Evolutionary conservation across 106 monocot species (phyloP).

Genomic region (Hemerocallis citrina): DNA sequence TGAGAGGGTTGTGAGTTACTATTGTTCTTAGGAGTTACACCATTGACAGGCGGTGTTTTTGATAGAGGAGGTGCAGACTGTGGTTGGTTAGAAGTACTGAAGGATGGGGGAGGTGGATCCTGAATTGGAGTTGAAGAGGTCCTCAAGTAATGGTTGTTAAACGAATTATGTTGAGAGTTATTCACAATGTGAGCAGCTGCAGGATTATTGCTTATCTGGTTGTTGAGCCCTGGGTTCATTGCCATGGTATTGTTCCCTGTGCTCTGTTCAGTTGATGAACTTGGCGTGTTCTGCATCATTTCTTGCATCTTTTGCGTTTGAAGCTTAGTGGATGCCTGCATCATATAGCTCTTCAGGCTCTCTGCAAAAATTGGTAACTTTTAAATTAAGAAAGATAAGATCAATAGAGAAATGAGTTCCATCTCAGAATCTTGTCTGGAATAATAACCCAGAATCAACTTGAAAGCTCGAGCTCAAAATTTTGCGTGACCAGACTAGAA

Average conservation of each 20-base stretch:
- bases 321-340: slow-evolving; percentile 17
- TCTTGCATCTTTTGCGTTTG: slow-evolving; percentile 23
- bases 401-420: too few relatives aligned
- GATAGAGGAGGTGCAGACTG: background rate
- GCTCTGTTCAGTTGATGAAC: slow-evolving; percentile 25
- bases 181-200: background rate
- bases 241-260: slow-evolving; percentile 13
- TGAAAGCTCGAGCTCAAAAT: too few relatives aligned
- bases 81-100: background rate
- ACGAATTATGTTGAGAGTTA: background rate
- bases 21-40: background rate
- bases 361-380: slow-evolving; percentile 16
- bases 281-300: slow-evolving; percentile 11
- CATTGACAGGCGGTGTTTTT: background rate
- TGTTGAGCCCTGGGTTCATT: slow-evolving; percentile 8
- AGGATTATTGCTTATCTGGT: background rate
- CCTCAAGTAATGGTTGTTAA: slow-evolving; percentile 8
- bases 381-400: too few relatives aligned
- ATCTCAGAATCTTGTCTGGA: too few relatives aligned
- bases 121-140: slow-evolving; percentile 4
- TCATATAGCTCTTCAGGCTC: slow-evolving; percentile 42
- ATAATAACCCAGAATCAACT: too few relatives aligned
- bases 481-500: too few relatives aligned
- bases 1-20: background rate
- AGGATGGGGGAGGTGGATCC: background rate